phyloP scores from a whole-genome alignment of 495 filamentous ascomycete species.

The Penicillium alfredii region DNA sequence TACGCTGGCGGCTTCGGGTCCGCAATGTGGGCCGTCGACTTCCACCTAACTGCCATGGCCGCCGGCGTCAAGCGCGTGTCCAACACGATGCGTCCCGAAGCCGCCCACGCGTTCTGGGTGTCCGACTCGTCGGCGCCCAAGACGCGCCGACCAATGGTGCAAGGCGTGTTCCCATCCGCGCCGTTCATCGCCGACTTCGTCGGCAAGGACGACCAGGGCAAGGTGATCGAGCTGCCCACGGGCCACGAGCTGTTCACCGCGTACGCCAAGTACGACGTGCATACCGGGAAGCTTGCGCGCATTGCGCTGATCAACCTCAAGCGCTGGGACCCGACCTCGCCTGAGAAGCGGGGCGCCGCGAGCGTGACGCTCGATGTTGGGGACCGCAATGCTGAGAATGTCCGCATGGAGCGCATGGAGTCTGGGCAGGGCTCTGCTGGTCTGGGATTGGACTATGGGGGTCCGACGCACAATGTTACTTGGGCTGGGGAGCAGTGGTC shows the following conservation, averaged over 20 bases:
- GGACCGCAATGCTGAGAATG: neutral
- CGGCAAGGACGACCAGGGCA: conserved; percentile 9
- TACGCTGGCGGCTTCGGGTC: conserved; percentile 10
- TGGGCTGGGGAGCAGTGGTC: conserved; percentile 25
- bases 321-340: conserved; percentile 1
- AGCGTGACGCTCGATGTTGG: conserved; percentile 2
- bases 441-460: conserved; percentile 17
- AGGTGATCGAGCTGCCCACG: conserved; percentile 7
- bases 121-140: conserved; percentile 5
- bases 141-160: conserved; percentile 6
- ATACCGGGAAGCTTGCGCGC: conserved; percentile 2
- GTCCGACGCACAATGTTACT: conserved; percentile 17
- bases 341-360: neutral
- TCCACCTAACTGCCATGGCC: conserved; percentile 10
- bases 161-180: conserved; percentile 9
- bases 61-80: conserved; percentile 9
- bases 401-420: conserved; percentile 11
- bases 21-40: conserved; percentile 14
- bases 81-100: conserved; percentile 10
- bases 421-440: conserved; percentile 16
- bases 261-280: conserved; percentile 22
- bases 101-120: conserved; percentile 13
- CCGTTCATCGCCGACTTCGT: conserved; percentile 16
- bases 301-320: conserved; percentile 20
- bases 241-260: conserved; percentile 11